These are phyloP conservation scores for Berberis vulgaris DNA, from an alignment of 164 flowering plant species.

Conservation along the genomic window DNA sequence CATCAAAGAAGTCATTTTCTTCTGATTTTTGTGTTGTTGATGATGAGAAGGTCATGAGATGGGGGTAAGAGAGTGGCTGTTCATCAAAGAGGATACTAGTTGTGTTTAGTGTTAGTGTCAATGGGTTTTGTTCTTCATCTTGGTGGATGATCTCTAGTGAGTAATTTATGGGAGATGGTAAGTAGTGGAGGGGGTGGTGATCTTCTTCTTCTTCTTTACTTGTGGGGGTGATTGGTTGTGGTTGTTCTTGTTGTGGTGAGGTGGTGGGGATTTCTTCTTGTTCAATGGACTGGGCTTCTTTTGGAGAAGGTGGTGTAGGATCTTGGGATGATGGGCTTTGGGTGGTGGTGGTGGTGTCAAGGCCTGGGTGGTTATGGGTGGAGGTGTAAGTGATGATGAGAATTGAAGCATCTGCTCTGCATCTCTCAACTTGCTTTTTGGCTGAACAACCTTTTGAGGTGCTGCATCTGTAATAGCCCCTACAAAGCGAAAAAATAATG, in stretches of 20 bases:
- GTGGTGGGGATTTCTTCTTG: constrained; percentile 7
- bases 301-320: too few relatives aligned
- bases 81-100: constrained; percentile 34
- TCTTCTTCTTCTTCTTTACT: constrained; percentile 21
- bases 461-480: constrained; percentile 90
- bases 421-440: constrained; percentile 84
- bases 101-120: constrained; percentile 20
- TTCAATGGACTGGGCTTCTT: not conserved
- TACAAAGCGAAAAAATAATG: constrained; percentile 20
- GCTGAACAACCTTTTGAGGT: constrained; percentile 90
- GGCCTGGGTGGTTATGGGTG: constrained; percentile 69
- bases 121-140: constrained; percentile 24
- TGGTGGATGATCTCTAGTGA: constrained; percentile 18
- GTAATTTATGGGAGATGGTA: constrained; percentile 23
- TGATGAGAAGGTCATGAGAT: constrained; percentile 26
- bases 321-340: not conserved
- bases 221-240: constrained; percentile 1
- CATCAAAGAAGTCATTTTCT: constrained; percentile 77
- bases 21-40: constrained; percentile 29
- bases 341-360: constrained; percentile 16
- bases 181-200: constrained; percentile 25
- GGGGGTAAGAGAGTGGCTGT: constrained; percentile 32
- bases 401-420: constrained; percentile 73
- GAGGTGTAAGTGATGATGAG: constrained; percentile 77
- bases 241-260: constrained; percentile 9